Conservation (phyloP, 192 early-diverging fungal genomes). For the Linnemannia schmuckeri region DNA sequence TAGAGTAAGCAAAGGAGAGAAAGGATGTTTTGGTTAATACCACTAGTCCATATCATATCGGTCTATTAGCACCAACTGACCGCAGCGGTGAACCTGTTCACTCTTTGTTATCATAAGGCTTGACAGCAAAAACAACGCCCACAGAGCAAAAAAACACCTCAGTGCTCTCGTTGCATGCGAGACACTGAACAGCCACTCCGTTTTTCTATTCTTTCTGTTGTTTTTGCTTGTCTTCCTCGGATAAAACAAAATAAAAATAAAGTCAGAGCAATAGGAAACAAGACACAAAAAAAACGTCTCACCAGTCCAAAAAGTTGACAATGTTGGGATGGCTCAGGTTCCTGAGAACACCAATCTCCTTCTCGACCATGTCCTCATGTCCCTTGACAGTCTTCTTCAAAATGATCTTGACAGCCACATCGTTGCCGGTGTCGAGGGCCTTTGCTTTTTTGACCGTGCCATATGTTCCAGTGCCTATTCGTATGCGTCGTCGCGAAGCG, state of each 20-base stretch:
- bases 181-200: neutral
- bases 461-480: conserved; percentile 74
- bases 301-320: conserved; percentile 88
- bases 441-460: conserved; percentile 79
- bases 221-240: neutral
- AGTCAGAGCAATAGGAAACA: neutral
- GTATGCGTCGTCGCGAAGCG: neutral
- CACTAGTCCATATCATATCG: neutral
- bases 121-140: neutral
- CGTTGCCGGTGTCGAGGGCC: conserved; percentile 76
- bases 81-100: neutral
- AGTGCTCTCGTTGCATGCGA: neutral
- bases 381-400: conserved; percentile 85
- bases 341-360: conserved; percentile 92
- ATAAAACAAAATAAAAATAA: neutral
- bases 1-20: conserved; percentile 18
- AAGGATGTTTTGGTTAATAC: neutral
- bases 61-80: neutral
- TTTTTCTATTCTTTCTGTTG: neutral
- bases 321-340: conserved; percentile 90
- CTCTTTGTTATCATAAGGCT: neutral
- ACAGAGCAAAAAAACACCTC: neutral
- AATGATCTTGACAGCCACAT: conserved; percentile 94
- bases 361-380: conserved; percentile 89
- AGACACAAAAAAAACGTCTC: conserved; percentile 24